phyloP scores from a whole-genome alignment of 495 filamentous ascomycete species.

The Rhypophila decipiens region DNA sequence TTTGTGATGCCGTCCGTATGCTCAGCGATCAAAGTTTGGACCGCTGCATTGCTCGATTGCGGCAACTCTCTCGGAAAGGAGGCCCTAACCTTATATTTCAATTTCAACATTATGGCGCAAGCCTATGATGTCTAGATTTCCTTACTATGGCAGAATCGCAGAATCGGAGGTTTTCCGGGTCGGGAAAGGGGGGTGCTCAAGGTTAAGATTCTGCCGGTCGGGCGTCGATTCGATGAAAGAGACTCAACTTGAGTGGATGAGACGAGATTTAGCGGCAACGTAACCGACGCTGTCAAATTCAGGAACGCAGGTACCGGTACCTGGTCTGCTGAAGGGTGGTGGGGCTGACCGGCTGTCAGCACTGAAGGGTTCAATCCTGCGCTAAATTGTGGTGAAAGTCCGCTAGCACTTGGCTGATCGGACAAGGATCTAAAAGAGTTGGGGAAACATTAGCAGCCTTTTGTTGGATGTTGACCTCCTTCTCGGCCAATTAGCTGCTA shows the following conservation, averaged over 20 bases:
- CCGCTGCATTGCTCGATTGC: not conserved
- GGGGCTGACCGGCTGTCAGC: slow-evolving; percentile 22
- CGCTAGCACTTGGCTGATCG: slow-evolving; percentile 19
- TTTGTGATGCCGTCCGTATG: not conserved
- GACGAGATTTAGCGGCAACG: slow-evolving; percentile 11
- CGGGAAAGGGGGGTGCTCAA: slow-evolving; percentile 2
- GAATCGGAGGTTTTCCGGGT: not conserved
- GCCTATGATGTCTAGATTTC: not conserved
- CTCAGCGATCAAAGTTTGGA: not conserved
- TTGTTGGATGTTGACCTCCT: slow-evolving; percentile 31
- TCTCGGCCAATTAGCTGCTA: slow-evolving; percentile 20
- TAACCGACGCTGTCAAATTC: not conserved
- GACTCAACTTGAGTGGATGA: slow-evolving; percentile 7
- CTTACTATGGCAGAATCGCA: not conserved
- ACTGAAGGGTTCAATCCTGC: slow-evolving; percentile 2
- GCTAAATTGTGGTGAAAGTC: slow-evolving; percentile 20
- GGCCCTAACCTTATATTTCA: not conserved
- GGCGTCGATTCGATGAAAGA: not conserved
- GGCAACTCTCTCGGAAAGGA: not conserved
- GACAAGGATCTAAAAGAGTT: slow-evolving; percentile 32
- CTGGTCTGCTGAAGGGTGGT: slow-evolving; percentile 6
- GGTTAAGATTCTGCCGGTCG: not conserved
- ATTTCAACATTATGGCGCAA: not conserved
- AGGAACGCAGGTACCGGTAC: slow-evolving; percentile 24
- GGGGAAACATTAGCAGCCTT: slow-evolving; percentile 19